phyloP scores from a whole-genome alignment of 331 rosid genomes.

The Rosa hybrid region DNA sequence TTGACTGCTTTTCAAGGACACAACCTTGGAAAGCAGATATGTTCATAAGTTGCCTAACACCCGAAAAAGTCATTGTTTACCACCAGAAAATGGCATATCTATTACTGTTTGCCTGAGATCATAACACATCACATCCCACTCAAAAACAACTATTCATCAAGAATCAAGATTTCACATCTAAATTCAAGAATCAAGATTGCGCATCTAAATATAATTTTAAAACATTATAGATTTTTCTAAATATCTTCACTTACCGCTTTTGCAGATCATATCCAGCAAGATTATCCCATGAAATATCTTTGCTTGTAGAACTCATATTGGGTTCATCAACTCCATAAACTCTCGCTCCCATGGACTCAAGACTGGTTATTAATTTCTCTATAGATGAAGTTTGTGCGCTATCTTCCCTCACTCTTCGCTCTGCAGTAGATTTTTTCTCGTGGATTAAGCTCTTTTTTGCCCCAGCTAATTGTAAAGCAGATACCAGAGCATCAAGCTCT shows the following conservation, averaged over 20 bases:
- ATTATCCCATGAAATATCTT: conserved; percentile 77
- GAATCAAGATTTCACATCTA: no score
- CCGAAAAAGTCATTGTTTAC: no score
- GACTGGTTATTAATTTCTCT: conserved; percentile 66
- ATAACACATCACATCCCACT: neutral
- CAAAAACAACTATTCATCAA: neutral
- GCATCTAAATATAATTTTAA: neutral
- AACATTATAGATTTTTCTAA: neutral
- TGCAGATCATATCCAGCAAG: conserved; percentile 94
- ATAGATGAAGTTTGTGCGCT: conserved; percentile 46
- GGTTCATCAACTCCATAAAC: conserved; percentile 67
- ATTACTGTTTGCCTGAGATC: neutral
- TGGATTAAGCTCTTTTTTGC: conserved; percentile 30
- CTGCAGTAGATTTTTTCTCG: conserved; percentile 39
- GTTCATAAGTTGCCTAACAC: neutral
- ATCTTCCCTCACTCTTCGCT: conserved; percentile 52
- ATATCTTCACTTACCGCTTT: conserved; percentile 56
- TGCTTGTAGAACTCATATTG: conserved; percentile 28
- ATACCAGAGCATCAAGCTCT: conserved; percentile 77
- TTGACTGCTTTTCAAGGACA: no score
- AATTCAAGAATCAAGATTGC: neutral
- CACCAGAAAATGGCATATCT: no score
- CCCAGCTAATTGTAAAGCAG: conserved; percentile 80
- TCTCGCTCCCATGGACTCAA: conserved; percentile 88
- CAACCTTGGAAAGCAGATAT: no score